Evolutionary conservation across 2,329 filamentous ascomycete species (phyloP).

Genomic region (Colletotrichum nymphaeae): DNA sequence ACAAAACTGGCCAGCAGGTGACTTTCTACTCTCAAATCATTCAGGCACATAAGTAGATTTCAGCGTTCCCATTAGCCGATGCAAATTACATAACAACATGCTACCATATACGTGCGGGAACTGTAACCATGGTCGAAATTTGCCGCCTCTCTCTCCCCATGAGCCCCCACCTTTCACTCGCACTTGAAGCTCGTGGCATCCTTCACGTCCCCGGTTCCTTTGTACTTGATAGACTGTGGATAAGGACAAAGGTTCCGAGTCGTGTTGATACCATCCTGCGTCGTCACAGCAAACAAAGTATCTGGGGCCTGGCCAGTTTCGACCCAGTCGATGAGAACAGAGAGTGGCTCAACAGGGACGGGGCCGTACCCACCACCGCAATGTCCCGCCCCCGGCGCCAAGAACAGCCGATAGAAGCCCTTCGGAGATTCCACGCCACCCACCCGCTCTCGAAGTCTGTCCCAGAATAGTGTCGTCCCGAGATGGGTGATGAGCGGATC

Average conservation of each 20-base stretch:
- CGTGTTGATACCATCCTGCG: neutral
- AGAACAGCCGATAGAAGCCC: constrained; percentile 63
- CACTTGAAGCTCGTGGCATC: neutral
- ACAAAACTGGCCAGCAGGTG: neutral
- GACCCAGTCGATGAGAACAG: constrained; percentile 6
- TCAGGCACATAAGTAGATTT: neutral
- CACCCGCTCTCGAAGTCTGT: neutral
- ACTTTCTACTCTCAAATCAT: neutral
- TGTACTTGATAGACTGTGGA: neutral
- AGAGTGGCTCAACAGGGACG: constrained; percentile 3
- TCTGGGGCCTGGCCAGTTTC: neutral
- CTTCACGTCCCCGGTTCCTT: neutral
- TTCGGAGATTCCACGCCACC: neutral
- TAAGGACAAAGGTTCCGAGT: neutral
- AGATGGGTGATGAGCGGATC: constrained; percentile 50
- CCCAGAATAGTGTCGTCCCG: constrained; percentile 45
- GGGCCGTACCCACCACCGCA: constrained; percentile 46
- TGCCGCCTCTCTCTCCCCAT: neutral
- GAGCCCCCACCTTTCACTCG: neutral
- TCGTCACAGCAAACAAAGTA: neutral
- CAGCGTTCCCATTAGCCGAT: neutral
- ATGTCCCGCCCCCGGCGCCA: constrained; percentile 62
- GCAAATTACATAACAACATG: neutral
- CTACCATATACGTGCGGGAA: neutral
- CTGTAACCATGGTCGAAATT: no score